These are phyloP conservation scores for Endothia cerciana DNA, from an alignment of 2,329 filamentous ascomycete genomes.

Conservation along the genomic window DNA sequence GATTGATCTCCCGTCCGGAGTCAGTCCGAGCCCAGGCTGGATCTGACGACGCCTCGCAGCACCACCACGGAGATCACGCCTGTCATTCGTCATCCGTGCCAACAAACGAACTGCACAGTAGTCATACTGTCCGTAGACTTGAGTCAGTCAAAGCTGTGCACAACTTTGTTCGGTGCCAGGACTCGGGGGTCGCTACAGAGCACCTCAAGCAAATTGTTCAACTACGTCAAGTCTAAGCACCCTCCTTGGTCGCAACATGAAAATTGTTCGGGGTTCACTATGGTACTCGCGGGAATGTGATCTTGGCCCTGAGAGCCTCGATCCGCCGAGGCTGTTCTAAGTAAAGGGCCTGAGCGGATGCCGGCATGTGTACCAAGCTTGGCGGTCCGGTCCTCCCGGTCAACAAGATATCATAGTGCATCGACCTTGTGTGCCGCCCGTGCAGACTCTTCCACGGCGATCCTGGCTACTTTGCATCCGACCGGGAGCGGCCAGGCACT, in stretches of 20 bases:
- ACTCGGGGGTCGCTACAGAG: neutral
- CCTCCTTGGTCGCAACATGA: neutral
- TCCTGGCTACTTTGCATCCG: neutral
- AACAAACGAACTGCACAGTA: neutral
- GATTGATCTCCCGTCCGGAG: slow-evolving; percentile 11
- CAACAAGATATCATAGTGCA: neutral
- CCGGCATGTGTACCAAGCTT: slow-evolving; percentile 5
- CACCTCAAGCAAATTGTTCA: no score
- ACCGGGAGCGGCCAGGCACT: neutral
- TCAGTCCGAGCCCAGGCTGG: slow-evolving; percentile 26
- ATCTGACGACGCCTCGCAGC: slow-evolving; percentile 21
- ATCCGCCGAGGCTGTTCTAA: neutral
- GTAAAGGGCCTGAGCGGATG: neutral
- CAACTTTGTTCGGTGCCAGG: neutral
- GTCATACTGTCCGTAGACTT: neutral
- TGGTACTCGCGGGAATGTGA: slow-evolving; percentile 6
- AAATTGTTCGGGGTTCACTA: slow-evolving; percentile 5
- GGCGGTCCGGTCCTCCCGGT: slow-evolving; percentile 1
- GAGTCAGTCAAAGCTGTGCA: slow-evolving; percentile 15
- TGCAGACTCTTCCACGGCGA: neutral
- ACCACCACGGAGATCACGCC: slow-evolving; percentile 1
- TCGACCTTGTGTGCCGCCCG: neutral
- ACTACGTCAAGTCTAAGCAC: slow-evolving; percentile 6
- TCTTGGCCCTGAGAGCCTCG: neutral
- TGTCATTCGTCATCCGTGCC: slow-evolving; percentile 14